Base-by-base conservation (phyloP, 1,139 yeast genomes). In the Sugiyamaella xylanicola region DNA sequence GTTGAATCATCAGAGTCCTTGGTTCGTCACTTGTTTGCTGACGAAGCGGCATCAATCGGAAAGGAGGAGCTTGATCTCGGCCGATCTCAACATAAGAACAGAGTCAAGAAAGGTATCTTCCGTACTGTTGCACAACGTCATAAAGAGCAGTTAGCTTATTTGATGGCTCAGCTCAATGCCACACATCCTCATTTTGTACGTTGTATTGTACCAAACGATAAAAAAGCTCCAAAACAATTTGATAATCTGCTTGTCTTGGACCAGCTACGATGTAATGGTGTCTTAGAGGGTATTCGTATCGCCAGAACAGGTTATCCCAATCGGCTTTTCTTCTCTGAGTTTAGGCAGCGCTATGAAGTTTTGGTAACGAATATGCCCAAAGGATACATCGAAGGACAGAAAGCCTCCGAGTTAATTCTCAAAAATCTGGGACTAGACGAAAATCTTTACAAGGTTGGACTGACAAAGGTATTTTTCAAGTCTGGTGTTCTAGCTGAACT, bases 291-390 rank as follows among this genome's bases (percentile, higher is more conserved):
- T 61, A 95, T 95, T 44, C 80, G 99, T 72, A 93, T 95, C 60
- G 96, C 98, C 0, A 80, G 99, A 62, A 92, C 97, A 15, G 99
- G 99, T 2, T 95, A 87, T 69, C 99, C 99, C 1, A 95, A 95
- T 71, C 81, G 97, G 62, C 82, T 93, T 69, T 82, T 86, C 48
- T 93, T 92, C 70, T 81, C 84, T 46, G 95, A 90, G 55, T 93
- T 95, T 72, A 82, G 81, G 56, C 79, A 76, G 53, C 78, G 96
- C 55, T 95, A 95, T 68, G 81, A 82, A 32, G 81, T 92, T 21
- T 74, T 95, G 40, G 80, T 79, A 54, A 72, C 74, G 25, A 79
- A 74, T 48, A 64, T 67, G 66, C 77, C 62, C 57, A 69, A 57
- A 36, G 76, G 63, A 11, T 65, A 63, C 63, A 63, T 61, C 61